Base-by-base conservation (phyloP, 2,329 filamentous ascomycete species). In the Talaromyces sp. region DNA sequence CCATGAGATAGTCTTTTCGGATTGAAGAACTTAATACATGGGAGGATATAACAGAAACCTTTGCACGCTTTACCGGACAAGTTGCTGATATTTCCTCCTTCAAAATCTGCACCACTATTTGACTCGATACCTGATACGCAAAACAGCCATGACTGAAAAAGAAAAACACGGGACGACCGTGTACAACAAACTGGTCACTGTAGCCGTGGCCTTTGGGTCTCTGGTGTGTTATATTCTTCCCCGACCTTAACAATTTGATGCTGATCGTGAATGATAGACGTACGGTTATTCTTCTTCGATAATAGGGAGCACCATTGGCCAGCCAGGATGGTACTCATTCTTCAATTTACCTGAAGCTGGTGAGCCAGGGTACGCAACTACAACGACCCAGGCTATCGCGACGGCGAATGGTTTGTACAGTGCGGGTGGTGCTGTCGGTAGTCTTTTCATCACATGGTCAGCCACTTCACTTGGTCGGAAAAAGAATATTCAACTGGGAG, bases 251-350 rank as follows among this genome's bases (percentile, higher is more conserved):
- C 1, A 52, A 19, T 11, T 31, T 2, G 9, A 52, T 3, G 31
- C 45, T 10, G 15, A 31, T 33, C 4, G 2, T 43, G 45, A 8
- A 27, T 39, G 45, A 57, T 19, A 82, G 81, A 84, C 83, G 2
- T 84, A 84, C 67, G 82, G 83, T 25, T 84, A 84, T 68, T 80
- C 78, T 61, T 77, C 82, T 9, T 83, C 82, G 1, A 79, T 84
- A 43, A 84, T 85, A 43, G 76, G 78, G 45, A 82, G 80, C 64
- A 85, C 82, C 17, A 84, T 85, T 61, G 83, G 83, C 9, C 82
- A 85, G 63, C 81, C 82, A 3, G 82, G 82, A 67, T 85, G 82
- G 81, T 85, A 83, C 68, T 66, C 70, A 19, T 84, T 79, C 71
- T 84, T 85, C 69, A 68, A 81, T 50, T 76, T 85, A 10, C 82